Evolutionary conservation across 352 stramenopile species (phyloP), one percentile per base, ranked within the genome.

Genomic region (Phytophthora ohioensis): DNA sequence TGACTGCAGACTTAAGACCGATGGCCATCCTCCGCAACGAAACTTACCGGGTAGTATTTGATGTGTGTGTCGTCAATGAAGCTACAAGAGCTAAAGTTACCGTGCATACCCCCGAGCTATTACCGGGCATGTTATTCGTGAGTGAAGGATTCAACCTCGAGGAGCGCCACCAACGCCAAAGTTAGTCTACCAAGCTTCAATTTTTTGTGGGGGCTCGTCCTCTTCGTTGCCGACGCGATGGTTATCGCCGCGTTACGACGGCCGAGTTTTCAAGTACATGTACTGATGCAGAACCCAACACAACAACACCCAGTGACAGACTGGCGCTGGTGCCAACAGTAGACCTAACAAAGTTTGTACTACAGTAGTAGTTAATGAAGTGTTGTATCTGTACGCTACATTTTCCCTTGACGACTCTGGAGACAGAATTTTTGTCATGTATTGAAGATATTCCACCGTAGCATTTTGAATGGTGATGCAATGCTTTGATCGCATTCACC

Each of bases 101-200:
- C 45, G 11, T 10, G 27, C n/a, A 27, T 27, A 27, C 21, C 21
- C 21, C 21, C 21, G 21, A 27, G 15, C 31, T 8, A 13, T 35
- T 42, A 30, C 36, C 31, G 21, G 2, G 35, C 3, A 7, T 34
- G 49, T 27, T 27, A 27, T 27, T 27, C 21, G 21, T 27, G 43
- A 17, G 36, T 64, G 41, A 75, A 76, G 72, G 12, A 36, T 36
- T 57, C 66, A 27, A 49, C 67, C 47, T 34, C 32, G 5, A 47
- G 57, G 45, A 73, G 59, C 4, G 70, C 75, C 7, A 75, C 68
- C 13, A 79, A 64, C 42, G 47, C 88, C 48, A 75, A 68, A 2
- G 32, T 79, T 34, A 67, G 52, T 32, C 64, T 92, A 47, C 84
- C 82, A 27, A 75, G 71, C 31, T 92, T 92, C 68, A 92, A 92